Base-by-base conservation (phyloP, 2,329 filamentous ascomycete genomes). In the Ophiostoma australiae region DNA sequence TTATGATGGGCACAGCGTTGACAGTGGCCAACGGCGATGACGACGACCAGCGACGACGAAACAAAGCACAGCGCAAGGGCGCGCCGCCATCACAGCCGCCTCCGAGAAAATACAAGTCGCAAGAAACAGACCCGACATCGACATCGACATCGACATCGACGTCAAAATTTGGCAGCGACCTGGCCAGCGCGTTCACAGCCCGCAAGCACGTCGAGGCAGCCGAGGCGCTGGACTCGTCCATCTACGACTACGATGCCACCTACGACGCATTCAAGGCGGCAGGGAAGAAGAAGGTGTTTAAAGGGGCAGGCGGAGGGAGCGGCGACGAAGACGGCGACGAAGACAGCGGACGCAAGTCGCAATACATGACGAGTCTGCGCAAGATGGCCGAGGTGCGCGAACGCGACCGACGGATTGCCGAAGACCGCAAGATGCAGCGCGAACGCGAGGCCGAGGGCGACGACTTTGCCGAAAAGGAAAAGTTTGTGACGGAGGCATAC, bases 171-270 rank as follows among this genome's bases (percentile, higher is more conserved):
- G 86, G 85, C 48, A 89, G 85, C 48, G 90, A 93, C 76, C 84
- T 92, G 1, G 91, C 91, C 3, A 87, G 87, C 75, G 81, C 86
- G 1, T 82, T 90, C 41, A 82, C 87, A 39, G 87, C 90, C 35
- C 86, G 87, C 70, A 88, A 86, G 75, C 84, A 90, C 75, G 86
- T 87, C 52, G 83, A 89, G 73, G 86, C 87, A 20, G 91, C 91
- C 1, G 83, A 88, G 73, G 84, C 87, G 72, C 77, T 90, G 10
- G 92, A 95, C 76, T 82, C 91, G 1, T 89, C 87, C 68, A 89
- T 95, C 75, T 95, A 94, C 82, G 92, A 95, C 80, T 96, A 95
- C 81, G 92, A 96, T 78, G 86, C 86, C 1, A 91, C 92, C 31
- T 94, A 93, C 80, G 91, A 94, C 75, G 90, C 90, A 0, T 83